phyloP scores from a whole-genome alignment of 116 monocot species.

The Papilionanthe hybrid region DNA sequence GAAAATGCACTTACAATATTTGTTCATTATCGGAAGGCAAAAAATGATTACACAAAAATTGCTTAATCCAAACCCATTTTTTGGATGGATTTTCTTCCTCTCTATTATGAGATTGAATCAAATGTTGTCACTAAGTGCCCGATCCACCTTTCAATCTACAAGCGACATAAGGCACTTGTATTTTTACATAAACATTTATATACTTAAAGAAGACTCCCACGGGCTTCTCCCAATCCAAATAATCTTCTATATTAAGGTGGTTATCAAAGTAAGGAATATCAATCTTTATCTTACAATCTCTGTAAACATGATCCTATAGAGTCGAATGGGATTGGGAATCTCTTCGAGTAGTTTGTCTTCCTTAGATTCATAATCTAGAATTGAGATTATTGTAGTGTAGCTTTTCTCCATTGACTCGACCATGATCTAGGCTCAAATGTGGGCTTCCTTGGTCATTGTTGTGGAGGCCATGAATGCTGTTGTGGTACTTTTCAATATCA shows the following conservation, averaged over 20 bases:
- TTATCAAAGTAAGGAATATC: not conserved
- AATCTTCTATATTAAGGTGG: not conserved
- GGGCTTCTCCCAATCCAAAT: not conserved
- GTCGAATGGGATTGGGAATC: too few species aligned
- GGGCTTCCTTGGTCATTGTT: too few species aligned
- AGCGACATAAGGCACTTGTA: not conserved
- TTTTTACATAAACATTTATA: not conserved
- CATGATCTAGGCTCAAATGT: too few species aligned
- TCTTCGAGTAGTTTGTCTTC: too few species aligned
- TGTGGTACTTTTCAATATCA: too few species aligned
- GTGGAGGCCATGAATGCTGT: too few species aligned
- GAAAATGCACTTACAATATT: not conserved
- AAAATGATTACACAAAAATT: not conserved
- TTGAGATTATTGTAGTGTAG: too few species aligned
- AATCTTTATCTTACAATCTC: too few species aligned
- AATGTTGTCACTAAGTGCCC: not conserved
- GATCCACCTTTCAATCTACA: not conserved
- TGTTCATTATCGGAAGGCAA: not conserved
- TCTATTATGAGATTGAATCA: not conserved
- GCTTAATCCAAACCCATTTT: not conserved
- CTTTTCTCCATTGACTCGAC: too few species aligned
- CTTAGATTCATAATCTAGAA: too few species aligned
- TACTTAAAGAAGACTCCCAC: not conserved
- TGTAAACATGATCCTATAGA: too few species aligned
- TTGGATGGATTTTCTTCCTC: not conserved